phyloP scores from a whole-genome alignment of 306 rosid species.

The Begonia masoniana region DNA sequence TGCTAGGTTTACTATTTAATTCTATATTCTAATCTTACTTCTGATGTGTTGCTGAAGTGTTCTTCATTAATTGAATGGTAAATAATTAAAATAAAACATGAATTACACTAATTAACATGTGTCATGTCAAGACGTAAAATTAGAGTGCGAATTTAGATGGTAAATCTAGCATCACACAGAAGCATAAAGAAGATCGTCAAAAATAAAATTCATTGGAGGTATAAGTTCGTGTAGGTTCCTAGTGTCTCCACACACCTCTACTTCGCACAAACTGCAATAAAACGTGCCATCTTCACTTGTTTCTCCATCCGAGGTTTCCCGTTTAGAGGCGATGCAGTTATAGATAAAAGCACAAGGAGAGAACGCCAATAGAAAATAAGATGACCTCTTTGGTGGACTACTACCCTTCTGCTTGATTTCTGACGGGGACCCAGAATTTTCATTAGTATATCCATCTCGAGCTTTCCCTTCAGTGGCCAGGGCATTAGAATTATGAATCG shows the following conservation, averaged over 20 bases:
- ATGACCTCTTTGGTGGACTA: slow-evolving; percentile 21
- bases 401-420: slow-evolving; percentile 22
- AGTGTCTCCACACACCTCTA: slow-evolving; percentile 62
- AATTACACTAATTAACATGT: too few species aligned
- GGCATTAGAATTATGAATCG: slow-evolving; percentile 44
- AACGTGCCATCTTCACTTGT: slow-evolving; percentile 94
- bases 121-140: too few species aligned
- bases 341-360: slow-evolving; percentile 69
- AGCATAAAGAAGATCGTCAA: too few species aligned
- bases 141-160: too few species aligned
- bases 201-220: not conserved
- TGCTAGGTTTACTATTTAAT: not conserved
- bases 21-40: too few species aligned
- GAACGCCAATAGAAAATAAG: slow-evolving; percentile 43
- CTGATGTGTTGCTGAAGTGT: too few species aligned
- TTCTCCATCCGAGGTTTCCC: slow-evolving; percentile 48
- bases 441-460: slow-evolving; percentile 44
- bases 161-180: too few species aligned
- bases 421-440: slow-evolving; percentile 27
- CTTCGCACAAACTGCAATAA: slow-evolving; percentile 97
- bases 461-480: slow-evolving; percentile 45
- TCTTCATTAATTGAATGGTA: too few species aligned
- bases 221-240: not conserved
- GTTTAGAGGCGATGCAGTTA: slow-evolving; percentile 35
- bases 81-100: too few species aligned